Percentiles rank a stretch among this genome's conserved stretches.
These are phyloP conservation scores for Boletus sp. DNA, from an alignment of 768 basidiomycete genomes.

Conservation along the genomic window DNA sequence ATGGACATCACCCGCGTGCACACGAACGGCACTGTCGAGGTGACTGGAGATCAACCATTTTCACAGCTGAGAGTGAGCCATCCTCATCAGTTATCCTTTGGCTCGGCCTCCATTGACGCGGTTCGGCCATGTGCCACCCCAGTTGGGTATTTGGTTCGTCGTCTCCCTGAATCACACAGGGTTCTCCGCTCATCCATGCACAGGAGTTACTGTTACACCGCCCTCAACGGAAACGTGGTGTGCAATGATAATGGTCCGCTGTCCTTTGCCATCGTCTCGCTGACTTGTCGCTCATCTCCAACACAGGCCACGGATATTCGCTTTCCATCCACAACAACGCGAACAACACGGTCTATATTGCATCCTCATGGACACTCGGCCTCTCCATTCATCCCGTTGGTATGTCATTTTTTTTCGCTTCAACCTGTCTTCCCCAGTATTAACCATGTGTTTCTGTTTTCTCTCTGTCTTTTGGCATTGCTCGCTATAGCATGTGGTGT, in stretches of 20 bases:
- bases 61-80: conserved; percentile 54
- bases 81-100: neutral
- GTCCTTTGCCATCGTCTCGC: neutral
- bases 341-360: conserved; percentile 39
- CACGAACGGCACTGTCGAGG: conserved; percentile 36
- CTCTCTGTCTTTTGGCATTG: neutral
- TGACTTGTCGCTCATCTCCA: neutral
- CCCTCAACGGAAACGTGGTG: conserved; percentile 34
- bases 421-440: neutral
- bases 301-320: conserved; percentile 55
- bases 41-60: conserved; percentile 28
- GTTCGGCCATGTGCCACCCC: conserved; percentile 4
- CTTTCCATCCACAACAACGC: conserved; percentile 30
- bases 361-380: conserved; percentile 66
- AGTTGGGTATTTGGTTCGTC: conserved; percentile 73
- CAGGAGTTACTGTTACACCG: conserved; percentile 65
- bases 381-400: conserved; percentile 76
- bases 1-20: conserved; percentile 66
- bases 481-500: conserved; percentile 43
- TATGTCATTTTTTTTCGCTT: conserved; percentile 32
- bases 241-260: conserved; percentile 49
- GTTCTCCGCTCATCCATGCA: conserved; percentile 3
- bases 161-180: neutral
- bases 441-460: conserved; percentile 5
- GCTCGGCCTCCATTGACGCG: neutral